Evolutionary conservation across 2,329 filamentous ascomycete species (phyloP).

Genomic region (Ophiocordyceps sinensis): DNA sequence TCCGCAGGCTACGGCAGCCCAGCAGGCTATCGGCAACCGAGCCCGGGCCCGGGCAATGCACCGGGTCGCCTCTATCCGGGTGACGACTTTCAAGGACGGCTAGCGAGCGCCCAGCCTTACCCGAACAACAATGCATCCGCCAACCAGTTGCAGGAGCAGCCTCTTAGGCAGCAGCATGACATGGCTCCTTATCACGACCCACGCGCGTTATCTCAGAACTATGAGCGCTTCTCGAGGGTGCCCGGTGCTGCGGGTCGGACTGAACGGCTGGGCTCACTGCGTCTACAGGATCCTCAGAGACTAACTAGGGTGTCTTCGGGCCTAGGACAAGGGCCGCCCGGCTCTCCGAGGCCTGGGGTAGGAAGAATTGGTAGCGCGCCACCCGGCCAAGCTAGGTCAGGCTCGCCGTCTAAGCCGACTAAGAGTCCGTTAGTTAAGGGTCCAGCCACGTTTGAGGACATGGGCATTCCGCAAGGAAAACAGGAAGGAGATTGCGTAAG

Average conservation of each 20-base stretch:
- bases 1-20: slow-evolving; percentile 32
- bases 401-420: slow-evolving; percentile 19
- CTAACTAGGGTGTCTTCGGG: slow-evolving; percentile 8
- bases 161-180: slow-evolving; percentile 17
- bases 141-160: neutral
- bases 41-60: slow-evolving; percentile 16
- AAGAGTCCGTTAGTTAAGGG: slow-evolving; percentile 65
- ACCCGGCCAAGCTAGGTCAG: slow-evolving; percentile 12
- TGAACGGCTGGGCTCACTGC: slow-evolving; percentile 19
- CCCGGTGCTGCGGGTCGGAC: slow-evolving; percentile 16
- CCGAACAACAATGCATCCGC: slow-evolving; percentile 6
- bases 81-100: slow-evolving; percentile 9
- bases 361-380: slow-evolving; percentile 24
- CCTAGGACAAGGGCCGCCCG: slow-evolving; percentile 5
- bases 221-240: slow-evolving; percentile 17
- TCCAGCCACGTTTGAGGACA: slow-evolving; percentile 92
- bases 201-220: slow-evolving; percentile 3
- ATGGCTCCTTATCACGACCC: slow-evolving; percentile 6
- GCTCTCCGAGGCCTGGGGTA: slow-evolving; percentile 9
- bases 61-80: slow-evolving; percentile 6
- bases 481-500: slow-evolving; percentile 83
- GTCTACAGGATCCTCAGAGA: slow-evolving; percentile 8
- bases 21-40: slow-evolving; percentile 26
- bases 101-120: slow-evolving; percentile 13
- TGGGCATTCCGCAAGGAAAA: slow-evolving; percentile 81